A percentile compares a stretch with the other conserved stretches of the same genome.
phyloP scores from a whole-genome alignment of 1,139 yeast species.

The Kodamaea arcana region DNA sequence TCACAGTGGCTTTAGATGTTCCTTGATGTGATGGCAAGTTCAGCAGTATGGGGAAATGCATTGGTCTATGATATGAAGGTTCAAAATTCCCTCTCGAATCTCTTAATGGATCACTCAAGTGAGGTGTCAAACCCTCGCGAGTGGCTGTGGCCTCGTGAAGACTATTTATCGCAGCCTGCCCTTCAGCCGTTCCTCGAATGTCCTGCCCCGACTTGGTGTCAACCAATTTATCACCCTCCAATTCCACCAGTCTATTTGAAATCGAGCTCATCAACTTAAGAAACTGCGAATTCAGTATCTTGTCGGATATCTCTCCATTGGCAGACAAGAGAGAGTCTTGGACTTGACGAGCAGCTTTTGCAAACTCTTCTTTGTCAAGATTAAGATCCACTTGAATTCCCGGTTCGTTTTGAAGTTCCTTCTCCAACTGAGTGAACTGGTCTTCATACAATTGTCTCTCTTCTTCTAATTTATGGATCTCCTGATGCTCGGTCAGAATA shows the following conservation, averaged over 20 bases:
- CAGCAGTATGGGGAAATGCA: constrained; percentile 1
- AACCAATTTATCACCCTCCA: constrained; percentile 41
- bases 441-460: constrained; percentile 29
- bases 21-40: constrained; percentile 1
- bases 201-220: constrained; percentile 18
- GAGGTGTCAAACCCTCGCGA: constrained; percentile 7
- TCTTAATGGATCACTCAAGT: constrained; percentile 4
- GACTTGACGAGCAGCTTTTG: constrained; percentile 38
- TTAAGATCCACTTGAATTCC: constrained; percentile 7
- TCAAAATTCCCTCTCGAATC: not conserved
- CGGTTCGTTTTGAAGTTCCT: constrained; percentile 21
- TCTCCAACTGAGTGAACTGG: constrained; percentile 36
- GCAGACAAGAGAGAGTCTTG: constrained; percentile 27
- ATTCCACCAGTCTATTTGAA: constrained; percentile 34
- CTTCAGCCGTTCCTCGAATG: no score
- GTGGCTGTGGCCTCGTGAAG: no score
- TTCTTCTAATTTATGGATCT: constrained; percentile 26
- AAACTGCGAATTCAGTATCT: constrained; percentile 37
- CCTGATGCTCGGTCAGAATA: constrained; percentile 25
- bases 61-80: constrained; percentile 1
- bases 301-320: constrained; percentile 24
- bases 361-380: constrained; percentile 36
- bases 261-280: constrained; percentile 41
- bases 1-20: not conserved
- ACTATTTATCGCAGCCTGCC: no score